Conservation (phyloP, 306 rosid genomes). For the Cicer arietinum region DNA sequence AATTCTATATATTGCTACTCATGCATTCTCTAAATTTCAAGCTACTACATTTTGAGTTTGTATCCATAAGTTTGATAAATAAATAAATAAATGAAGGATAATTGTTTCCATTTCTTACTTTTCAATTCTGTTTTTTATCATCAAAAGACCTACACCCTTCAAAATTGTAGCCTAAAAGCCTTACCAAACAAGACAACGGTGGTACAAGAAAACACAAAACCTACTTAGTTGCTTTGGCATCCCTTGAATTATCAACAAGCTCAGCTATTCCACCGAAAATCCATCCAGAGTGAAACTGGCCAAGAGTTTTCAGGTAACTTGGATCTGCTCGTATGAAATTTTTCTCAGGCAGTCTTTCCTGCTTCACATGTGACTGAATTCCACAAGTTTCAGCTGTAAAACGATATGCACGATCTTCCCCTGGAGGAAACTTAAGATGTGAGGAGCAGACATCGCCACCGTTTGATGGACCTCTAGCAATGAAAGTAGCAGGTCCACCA, state of each 20-base stretch:
- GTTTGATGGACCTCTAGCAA: slow-evolving; percentile 39
- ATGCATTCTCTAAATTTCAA: slow-evolving; percentile 1
- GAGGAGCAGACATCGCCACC: slow-evolving; percentile 33
- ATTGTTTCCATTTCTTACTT: slow-evolving; percentile 4
- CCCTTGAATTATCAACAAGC: slow-evolving; percentile 67
- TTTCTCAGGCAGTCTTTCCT: slow-evolving; percentile 34
- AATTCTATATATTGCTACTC: background rate
- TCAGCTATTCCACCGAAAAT: slow-evolving; percentile 70
- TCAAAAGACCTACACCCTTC: background rate
- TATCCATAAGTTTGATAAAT: background rate
- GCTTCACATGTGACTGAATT: slow-evolving; percentile 36
- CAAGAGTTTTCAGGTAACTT: slow-evolving; percentile 67
- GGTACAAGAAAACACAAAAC: slow-evolving; percentile 45
- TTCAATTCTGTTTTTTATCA: background rate
- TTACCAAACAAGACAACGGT: slow-evolving; percentile 15
- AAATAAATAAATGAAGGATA: slow-evolving; percentile 22
- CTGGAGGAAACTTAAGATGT: slow-evolving; percentile 30
- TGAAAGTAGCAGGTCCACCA: slow-evolving; percentile 32
- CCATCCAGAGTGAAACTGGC: slow-evolving; percentile 71
- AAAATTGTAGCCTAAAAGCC: background rate
- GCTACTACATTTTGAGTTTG: slow-evolving; percentile 6
- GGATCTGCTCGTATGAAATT: slow-evolving; percentile 56
- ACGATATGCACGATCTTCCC: slow-evolving; percentile 35
- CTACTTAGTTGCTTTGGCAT: slow-evolving; percentile 64
- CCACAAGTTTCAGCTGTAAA: slow-evolving; percentile 39